Percentiles rank a stretch among this genome's conserved stretches.
Conservation (phyloP, 2,329 filamentous ascomycete genomes). For the Fusarium lateritium region DNA sequence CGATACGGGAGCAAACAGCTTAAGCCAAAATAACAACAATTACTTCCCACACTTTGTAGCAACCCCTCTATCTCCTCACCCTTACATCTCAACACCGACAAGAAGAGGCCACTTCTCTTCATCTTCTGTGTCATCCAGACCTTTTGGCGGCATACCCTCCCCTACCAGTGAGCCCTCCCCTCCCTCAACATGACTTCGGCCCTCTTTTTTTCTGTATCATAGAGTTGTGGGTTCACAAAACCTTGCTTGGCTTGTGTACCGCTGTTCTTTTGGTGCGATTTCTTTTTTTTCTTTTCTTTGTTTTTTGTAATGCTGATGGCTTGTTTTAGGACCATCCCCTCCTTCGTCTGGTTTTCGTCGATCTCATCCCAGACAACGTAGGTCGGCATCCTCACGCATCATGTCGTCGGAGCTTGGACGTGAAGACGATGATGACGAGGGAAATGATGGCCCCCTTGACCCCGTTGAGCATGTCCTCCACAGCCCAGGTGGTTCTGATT, state of each 20-base stretch:
- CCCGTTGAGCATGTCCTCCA: conserved; percentile 32
- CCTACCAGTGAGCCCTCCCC: conserved; percentile 43
- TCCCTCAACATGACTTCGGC: background rate
- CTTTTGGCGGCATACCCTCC: conserved; percentile 38
- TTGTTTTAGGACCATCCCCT: conserved; percentile 39
- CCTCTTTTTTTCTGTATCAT: conserved; percentile 6
- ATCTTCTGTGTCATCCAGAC: conserved; percentile 35
- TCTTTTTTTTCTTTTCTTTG: background rate
- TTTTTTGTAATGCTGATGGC: conserved; percentile 23
- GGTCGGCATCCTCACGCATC: conserved; percentile 45
- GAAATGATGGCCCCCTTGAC: conserved; percentile 33
- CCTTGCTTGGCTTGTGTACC: conserved; percentile 5
- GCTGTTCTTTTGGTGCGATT: background rate
- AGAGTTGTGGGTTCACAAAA: conserved; percentile 15
- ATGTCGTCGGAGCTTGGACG: conserved; percentile 42
- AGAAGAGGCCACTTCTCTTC: conserved; percentile 37
- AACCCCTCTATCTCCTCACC: conserved; percentile 37
- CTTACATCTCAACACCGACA: conserved; percentile 31
- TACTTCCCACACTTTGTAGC: conserved; percentile 30
- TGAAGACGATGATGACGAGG: conserved; percentile 42
- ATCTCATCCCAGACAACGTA: conserved; percentile 48
- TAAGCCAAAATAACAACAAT: conserved; percentile 38
- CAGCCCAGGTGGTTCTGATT: conserved; percentile 20
- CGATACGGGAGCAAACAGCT: conserved; percentile 38
- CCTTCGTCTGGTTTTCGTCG: conserved; percentile 48